Percentiles rank a stretch among this genome's conserved stretches.
These are phyloP conservation scores for Oxyria digyna DNA, from an alignment of 148 eudicot genomes.

Conservation along the genomic window DNA sequence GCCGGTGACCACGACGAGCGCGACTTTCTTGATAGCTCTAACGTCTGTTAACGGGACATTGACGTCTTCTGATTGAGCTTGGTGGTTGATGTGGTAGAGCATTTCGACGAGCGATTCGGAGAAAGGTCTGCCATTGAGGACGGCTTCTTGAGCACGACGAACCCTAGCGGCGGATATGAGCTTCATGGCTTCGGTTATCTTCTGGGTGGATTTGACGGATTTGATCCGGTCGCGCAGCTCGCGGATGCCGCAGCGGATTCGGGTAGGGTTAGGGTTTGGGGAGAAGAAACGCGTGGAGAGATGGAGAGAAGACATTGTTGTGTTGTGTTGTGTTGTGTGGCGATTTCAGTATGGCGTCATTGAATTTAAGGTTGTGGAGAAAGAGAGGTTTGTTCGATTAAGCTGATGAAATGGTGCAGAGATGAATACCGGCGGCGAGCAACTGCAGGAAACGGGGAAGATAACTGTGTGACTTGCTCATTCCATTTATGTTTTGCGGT, in stretches of 20 bases:
- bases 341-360: neutral
- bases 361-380: neutral
- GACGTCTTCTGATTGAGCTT: slow-evolving; percentile 43
- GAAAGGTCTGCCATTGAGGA: slow-evolving; percentile 50
- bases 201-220: slow-evolving; percentile 51
- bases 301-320: neutral
- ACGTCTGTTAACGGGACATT: slow-evolving; percentile 47
- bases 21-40: slow-evolving; percentile 53
- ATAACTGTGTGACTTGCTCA: no score
- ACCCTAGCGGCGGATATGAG: slow-evolving; percentile 69
- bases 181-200: slow-evolving; percentile 78
- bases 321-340: neutral
- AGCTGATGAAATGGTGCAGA: neutral
- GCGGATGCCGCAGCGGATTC: slow-evolving; percentile 25
- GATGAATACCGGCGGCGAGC: no score
- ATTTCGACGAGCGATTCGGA: slow-evolving; percentile 44
- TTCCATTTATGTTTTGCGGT: no score
- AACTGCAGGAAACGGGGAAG: no score
- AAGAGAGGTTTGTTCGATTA: neutral
- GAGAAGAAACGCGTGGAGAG: neutral
- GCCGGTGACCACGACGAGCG: slow-evolving; percentile 50
- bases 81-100: slow-evolving; percentile 35
- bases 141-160: slow-evolving; percentile 68
- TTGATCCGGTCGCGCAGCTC: slow-evolving; percentile 39
- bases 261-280: slow-evolving; percentile 1